Conservation (phyloP, 139 green algal species). For the Raphidocelis subcapitata region DNA sequence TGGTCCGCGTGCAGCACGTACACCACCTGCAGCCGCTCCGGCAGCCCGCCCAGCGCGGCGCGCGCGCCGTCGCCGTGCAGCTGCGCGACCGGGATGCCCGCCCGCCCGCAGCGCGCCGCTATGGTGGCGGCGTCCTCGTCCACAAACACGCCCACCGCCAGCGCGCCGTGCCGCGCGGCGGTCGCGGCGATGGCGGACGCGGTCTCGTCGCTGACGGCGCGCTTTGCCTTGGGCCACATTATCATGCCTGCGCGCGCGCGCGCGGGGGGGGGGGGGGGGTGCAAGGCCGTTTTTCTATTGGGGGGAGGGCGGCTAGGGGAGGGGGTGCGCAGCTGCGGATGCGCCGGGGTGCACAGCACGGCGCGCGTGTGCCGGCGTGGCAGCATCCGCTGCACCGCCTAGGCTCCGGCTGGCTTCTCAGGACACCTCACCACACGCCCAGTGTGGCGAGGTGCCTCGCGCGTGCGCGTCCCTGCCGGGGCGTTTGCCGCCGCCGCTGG, state of each 20-base stretch:
- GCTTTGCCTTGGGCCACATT: conserved; percentile 83
- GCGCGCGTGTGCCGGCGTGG: no score
- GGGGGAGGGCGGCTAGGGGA: neutral
- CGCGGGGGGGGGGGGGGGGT: no score
- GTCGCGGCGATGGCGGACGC: conserved; percentile 58
- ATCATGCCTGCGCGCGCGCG: conserved; percentile 71
- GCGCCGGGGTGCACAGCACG: neutral
- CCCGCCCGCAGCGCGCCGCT: conserved; percentile 38
- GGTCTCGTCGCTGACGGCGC: conserved; percentile 50
- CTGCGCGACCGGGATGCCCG: conserved; percentile 60
- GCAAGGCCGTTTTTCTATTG: no score
- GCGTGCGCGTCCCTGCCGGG: no score
- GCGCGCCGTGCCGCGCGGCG: conserved; percentile 41
- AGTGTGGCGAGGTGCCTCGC: no score
- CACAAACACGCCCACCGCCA: conserved; percentile 86
- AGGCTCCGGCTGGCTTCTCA: no score
- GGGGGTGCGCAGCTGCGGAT: neutral
- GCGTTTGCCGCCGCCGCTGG: no score
- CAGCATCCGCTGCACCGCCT: neutral
- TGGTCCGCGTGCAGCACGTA: conserved; percentile 72
- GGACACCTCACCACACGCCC: no score
- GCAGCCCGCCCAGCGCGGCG: conserved; percentile 33
- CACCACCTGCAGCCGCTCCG: conserved; percentile 48
- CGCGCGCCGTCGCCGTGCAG: conserved; percentile 66
- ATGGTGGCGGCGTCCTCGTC: conserved; percentile 78